A percentile compares a stretch with the other conserved stretches of the same genome.
These are phyloP conservation scores for Lathyrus aphaca DNA, from an alignment of 306 rosid genomes.

Conservation along the genomic window DNA sequence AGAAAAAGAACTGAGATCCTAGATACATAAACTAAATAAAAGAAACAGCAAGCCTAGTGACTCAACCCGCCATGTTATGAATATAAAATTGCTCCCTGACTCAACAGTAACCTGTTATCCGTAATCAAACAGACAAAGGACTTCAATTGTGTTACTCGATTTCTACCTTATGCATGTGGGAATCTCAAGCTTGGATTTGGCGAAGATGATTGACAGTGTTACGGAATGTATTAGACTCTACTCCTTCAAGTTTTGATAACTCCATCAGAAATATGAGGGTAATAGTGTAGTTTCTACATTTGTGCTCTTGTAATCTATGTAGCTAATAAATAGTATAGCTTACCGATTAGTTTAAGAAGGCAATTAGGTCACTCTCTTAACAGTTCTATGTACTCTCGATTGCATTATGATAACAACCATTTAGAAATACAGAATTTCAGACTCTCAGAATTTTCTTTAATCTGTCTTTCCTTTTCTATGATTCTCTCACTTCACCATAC, in stretches of 20 bases:
- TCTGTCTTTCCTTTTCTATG: neutral
- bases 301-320: conserved; percentile 4
- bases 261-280: neutral
- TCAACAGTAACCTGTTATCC: conserved; percentile 16
- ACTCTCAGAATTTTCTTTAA: neutral
- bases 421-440: conserved; percentile 7
- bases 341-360: neutral
- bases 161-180: conserved; percentile 13
- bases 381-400: neutral
- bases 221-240: conserved; percentile 10
- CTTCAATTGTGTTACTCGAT: conserved; percentile 11
- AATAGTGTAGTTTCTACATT: conserved; percentile 6
- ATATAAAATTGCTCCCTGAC: neutral
- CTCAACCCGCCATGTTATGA: conserved; percentile 1
- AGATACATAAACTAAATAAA: conserved; percentile 1
- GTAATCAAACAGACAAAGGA: conserved; percentile 1
- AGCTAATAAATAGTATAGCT: neutral
- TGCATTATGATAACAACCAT: conserved; percentile 7
- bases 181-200: conserved; percentile 6
- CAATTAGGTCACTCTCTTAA: neutral
- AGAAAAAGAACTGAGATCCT: conserved; percentile 10
- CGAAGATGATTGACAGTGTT: neutral
- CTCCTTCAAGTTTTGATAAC: conserved; percentile 1
- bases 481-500: conserved; percentile 7
- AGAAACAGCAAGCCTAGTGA: neutral